Evolutionary conservation across 192 early-diverging fungal species (phyloP), one percentile per base, ranked within the genome.

Genomic region (Mortierella antarctica): DNA sequence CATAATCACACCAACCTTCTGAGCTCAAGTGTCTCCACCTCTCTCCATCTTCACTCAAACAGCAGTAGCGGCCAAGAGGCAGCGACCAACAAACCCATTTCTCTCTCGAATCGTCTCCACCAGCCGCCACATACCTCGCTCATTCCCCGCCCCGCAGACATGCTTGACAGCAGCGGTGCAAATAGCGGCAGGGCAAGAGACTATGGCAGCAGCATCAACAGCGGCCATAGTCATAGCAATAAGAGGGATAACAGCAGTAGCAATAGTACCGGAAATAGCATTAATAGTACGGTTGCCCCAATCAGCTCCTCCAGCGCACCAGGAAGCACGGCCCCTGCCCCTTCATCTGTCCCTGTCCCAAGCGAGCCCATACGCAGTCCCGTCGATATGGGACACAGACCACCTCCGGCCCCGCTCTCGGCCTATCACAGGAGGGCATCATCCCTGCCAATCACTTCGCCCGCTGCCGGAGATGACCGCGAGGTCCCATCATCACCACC

Each of bases 361-460:
- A 59, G 57, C 17, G 23, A 13, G 42, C 57, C 57, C 57, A 31
- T 31, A 31, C 31, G 31, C 31, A 31, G 31, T 31, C 31, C 31
- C 31, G 31, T 31, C 31, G 31, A 31, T 31, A 31, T 31, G 31
- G 31, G 31, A 31, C 31, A 31, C 31, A 31, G 31, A 31, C 31
- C 31, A 31, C 31, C 31, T 31, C 31, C 31, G 31, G 31, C 31
- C 31, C 31, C 31, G 31, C 31, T 31, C 31, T 31, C 3, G 31
- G 31, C 64, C 63, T 62, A 55, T 79, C 75, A 70, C 75, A 79
- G 62, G 40, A 55, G 75, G 5, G 67, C 75, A 11, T 48, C 69
- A 11, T 79, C 75, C 10, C 50, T 79, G 45, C 75, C 75, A 48
- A 46, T 67, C 45, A 67, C 73, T 55, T 17, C 54, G 20, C 31